phyloP scores from a whole-genome alignment of 768 basidiomycete genomes.

The Punctularia strigosozonata region DNA sequence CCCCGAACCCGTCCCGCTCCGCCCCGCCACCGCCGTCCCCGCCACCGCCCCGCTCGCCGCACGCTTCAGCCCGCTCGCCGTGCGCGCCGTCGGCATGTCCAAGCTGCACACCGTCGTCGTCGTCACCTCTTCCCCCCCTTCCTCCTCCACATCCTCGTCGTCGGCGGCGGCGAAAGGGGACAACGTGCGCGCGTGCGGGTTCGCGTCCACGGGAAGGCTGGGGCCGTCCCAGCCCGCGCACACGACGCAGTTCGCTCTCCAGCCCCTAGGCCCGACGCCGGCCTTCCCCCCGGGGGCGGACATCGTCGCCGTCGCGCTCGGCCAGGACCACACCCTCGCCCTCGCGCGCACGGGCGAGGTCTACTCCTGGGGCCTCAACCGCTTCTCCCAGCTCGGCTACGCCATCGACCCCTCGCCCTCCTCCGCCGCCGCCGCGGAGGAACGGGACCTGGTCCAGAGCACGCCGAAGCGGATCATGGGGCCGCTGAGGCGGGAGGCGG shows the following conservation, averaged over 20 bases:
- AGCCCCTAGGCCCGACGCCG: slow-evolving; percentile 40
- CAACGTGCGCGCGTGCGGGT: slow-evolving; percentile 81
- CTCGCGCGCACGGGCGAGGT: slow-evolving; percentile 76
- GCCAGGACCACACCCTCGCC: slow-evolving; percentile 90
- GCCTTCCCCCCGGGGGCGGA: no score
- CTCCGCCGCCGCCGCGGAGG: slow-evolving; percentile 38
- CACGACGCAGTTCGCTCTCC: slow-evolving; percentile 44
- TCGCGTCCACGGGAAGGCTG: slow-evolving; percentile 77
- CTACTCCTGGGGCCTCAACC: slow-evolving; percentile 83
- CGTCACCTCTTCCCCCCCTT: no score
- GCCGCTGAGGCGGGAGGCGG: slow-evolving; percentile 63
- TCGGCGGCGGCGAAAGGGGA: slow-evolving; percentile 61
- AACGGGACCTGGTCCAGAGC: slow-evolving; percentile 55
- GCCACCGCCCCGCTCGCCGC: slow-evolving; percentile 8
- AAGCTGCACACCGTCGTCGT: slow-evolving; percentile 63
- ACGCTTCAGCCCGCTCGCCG: slow-evolving; percentile 51
- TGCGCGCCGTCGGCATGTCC: slow-evolving; percentile 68
- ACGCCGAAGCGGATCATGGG: slow-evolving; percentile 66
- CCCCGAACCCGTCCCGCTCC: slow-evolving; percentile 66
- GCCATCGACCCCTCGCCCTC: slow-evolving; percentile 42
- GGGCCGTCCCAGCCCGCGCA: slow-evolving; percentile 73
- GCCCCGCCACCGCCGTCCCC: slow-evolving; percentile 1
- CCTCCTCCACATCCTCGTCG: no score
- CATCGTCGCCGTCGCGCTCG: slow-evolving; percentile 67
- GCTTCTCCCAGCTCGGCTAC: slow-evolving; percentile 86